Conservation (phyloP, 2,329 filamentous ascomycete species). For the Epichloe hybrida region DNA sequence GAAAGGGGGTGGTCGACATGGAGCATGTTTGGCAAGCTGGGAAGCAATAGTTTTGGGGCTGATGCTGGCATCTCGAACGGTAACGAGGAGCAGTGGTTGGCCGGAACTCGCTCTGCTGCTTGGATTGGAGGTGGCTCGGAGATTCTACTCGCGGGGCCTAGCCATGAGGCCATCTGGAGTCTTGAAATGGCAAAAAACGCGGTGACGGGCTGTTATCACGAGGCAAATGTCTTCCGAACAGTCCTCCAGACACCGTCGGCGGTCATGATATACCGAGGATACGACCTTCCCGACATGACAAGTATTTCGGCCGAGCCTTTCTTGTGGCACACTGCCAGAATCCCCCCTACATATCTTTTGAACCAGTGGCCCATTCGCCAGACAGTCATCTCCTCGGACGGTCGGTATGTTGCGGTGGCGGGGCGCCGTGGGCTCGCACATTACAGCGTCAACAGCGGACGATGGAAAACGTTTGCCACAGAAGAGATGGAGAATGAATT, state of each 20-base stretch:
- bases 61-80: constrained; percentile 48
- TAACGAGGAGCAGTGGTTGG: constrained; percentile 76
- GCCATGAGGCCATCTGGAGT: constrained; percentile 69
- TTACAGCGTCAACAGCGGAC: constrained; percentile 85
- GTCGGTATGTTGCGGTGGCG: constrained; percentile 91
- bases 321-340: constrained; percentile 86
- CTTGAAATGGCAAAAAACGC: constrained; percentile 90
- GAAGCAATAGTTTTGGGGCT: constrained; percentile 68
- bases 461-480: constrained; percentile 91
- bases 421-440: constrained; percentile 83
- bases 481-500: constrained; percentile 77
- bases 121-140: constrained; percentile 87
- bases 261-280: constrained; percentile 85
- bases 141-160: constrained; percentile 57
- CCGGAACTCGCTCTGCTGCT: constrained; percentile 59
- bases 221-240: constrained; percentile 80
- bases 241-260: constrained; percentile 79
- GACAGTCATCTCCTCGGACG: constrained; percentile 79
- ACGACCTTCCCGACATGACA: constrained; percentile 80
- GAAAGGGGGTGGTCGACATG: constrained; percentile 88
- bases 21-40: constrained; percentile 91
- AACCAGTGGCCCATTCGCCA: constrained; percentile 89
- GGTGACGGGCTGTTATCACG: constrained; percentile 81
- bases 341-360: constrained; percentile 71
- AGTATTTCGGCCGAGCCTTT: constrained; percentile 85